phyloP scores from a whole-genome alignment of 2,329 filamentous ascomycete genomes.

The Trematosphaeria pertusa region DNA sequence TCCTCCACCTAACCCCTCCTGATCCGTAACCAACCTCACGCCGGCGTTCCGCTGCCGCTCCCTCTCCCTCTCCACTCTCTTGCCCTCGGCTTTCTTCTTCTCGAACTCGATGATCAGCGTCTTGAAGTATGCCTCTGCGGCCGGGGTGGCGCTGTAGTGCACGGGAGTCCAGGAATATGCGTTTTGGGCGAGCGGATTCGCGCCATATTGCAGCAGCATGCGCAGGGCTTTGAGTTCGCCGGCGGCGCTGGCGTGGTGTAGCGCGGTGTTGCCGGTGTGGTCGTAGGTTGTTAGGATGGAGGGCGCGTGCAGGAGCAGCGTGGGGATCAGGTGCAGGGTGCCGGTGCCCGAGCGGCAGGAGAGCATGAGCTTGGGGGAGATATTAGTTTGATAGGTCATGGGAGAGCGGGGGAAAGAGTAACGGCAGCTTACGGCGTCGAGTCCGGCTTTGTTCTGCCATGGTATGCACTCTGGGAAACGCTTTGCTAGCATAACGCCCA shows the following conservation, averaged over 20 bases:
- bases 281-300: constrained; percentile 58
- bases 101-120: constrained; percentile 75
- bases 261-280: constrained; percentile 79
- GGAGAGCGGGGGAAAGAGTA: constrained; percentile 1
- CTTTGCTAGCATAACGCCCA: constrained; percentile 74
- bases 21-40: constrained; percentile 45
- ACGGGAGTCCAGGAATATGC: constrained; percentile 81
- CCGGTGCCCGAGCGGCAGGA: constrained; percentile 47
- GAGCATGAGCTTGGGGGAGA: constrained; percentile 46
- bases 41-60: constrained; percentile 42
- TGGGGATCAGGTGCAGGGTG: constrained; percentile 53
- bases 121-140: constrained; percentile 85
- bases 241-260: constrained; percentile 85
- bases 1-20: constrained; percentile 25
- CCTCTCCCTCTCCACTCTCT: constrained; percentile 38
- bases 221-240: constrained; percentile 80
- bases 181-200: constrained; percentile 75
- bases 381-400: constrained; percentile 8
- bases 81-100: constrained; percentile 60
- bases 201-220: constrained; percentile 78
- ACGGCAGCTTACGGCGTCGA: constrained; percentile 66
- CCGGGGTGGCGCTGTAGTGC: constrained; percentile 81
- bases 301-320: constrained; percentile 41
- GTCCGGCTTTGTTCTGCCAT: constrained; percentile 70
- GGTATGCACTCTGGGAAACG: constrained; percentile 68